phyloP scores from a whole-genome alignment of 2,329 filamentous ascomycete species.

The Neurospora sp. region DNA sequence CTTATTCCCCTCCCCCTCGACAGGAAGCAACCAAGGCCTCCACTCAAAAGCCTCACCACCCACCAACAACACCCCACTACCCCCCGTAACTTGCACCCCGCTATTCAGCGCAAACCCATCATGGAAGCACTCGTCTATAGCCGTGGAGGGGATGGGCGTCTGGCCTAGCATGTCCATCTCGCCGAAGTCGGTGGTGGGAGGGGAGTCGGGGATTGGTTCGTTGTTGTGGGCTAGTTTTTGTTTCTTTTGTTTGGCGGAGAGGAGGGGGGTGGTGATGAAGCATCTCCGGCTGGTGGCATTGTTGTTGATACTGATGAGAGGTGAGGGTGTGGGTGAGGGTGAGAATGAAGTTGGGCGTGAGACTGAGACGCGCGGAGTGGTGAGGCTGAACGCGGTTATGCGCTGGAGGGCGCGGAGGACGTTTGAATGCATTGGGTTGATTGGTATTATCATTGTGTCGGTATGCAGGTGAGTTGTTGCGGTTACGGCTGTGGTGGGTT shows the following conservation, averaged over 20 bases:
- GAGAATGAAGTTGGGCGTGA: constrained; percentile 1
- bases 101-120: constrained; percentile 85
- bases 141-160: constrained; percentile 67
- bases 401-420: constrained; percentile 4
- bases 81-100: constrained; percentile 58
- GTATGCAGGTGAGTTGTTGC: not conserved
- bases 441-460: not conserved
- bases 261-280: constrained; percentile 4
- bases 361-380: not conserved
- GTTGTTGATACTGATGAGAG: too few species aligned
- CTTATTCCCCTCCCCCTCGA: too few species aligned
- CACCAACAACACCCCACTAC: constrained; percentile 66
- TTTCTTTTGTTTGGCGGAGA: not conserved
- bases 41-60: constrained; percentile 83
- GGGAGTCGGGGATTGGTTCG: constrained; percentile 21
- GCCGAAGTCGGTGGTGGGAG: constrained; percentile 51
- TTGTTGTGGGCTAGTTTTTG: constrained; percentile 15
- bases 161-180: constrained; percentile 70
- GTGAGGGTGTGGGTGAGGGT: not conserved
- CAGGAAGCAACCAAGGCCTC: constrained; percentile 53
- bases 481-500: not conserved
- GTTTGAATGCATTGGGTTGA: not conserved
- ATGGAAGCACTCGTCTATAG: constrained; percentile 69
- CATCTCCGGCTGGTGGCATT: not conserved
- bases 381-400: not conserved